Percentiles rank a stretch among this genome's conserved stretches.
Conservation (phyloP, 495 filamentous ascomycete genomes). For the Hyaloscypha variabilis region DNA sequence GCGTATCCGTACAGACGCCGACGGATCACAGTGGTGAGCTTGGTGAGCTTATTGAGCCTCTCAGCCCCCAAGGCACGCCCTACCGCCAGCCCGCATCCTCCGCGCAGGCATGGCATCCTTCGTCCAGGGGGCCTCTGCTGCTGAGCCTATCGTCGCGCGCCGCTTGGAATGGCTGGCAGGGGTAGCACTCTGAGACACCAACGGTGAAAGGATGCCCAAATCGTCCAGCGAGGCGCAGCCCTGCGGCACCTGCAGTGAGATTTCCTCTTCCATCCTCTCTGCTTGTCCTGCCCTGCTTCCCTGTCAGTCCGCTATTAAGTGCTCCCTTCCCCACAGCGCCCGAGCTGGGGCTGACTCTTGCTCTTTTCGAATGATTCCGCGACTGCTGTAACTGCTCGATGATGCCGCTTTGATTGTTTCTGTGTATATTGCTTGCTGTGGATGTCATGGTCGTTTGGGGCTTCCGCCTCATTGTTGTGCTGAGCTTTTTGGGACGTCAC, state of each 20-base stretch:
- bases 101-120: neutral
- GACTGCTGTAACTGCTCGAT: neutral
- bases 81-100: neutral
- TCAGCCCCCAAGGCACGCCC: neutral
- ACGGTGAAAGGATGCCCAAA: slow-evolving; percentile 1
- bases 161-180: neutral
- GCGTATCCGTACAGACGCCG: too few species aligned
- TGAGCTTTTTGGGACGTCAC: slow-evolving; percentile 1
- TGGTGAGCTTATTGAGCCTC: too few species aligned
- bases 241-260: slow-evolving; percentile 26
- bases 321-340: neutral
- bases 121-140: neutral
- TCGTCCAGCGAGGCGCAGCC: slow-evolving; percentile 22
- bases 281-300: neutral
- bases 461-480: neutral
- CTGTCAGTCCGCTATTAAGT: neutral
- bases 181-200: slow-evolving; percentile 16
- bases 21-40: too few species aligned
- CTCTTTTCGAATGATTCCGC: neutral
- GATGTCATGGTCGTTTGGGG: neutral
- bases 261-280: neutral
- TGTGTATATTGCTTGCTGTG: neutral
- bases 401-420: neutral
- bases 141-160: neutral
- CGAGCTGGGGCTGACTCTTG: neutral